phyloP scores from a whole-genome alignment of 2,329 filamentous ascomycete species.

The Catunica adiposa region DNA sequence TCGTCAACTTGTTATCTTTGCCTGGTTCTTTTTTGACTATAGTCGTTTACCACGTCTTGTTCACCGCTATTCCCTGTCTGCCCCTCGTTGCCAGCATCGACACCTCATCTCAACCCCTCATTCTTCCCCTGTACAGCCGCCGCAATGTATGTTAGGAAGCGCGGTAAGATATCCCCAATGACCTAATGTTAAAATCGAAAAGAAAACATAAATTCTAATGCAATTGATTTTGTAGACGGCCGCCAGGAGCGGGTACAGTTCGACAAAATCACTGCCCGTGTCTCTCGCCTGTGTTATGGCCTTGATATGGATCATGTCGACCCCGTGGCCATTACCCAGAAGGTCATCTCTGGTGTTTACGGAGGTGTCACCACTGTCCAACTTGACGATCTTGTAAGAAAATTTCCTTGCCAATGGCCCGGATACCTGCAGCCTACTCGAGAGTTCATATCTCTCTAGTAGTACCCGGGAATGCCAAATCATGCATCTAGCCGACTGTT shows the following conservation, averaged over 20 bases:
- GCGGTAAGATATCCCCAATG: conserved; percentile 30
- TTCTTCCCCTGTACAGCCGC: conserved; percentile 16
- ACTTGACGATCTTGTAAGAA: conserved; percentile 86
- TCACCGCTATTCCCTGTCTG: conserved; percentile 15
- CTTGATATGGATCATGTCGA: conserved; percentile 91
- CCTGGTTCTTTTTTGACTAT: background rate
- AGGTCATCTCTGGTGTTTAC: conserved; percentile 98
- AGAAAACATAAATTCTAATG: background rate
- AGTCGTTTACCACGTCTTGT: conserved; percentile 14
- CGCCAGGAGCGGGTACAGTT: conserved; percentile 99
- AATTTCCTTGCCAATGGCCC: background rate
- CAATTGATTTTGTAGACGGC: conserved; percentile 49
- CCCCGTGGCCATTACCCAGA: conserved; percentile 94
- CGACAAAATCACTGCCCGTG: conserved; percentile 98
- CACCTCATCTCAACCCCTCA: conserved; percentile 12
- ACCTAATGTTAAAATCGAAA: background rate
- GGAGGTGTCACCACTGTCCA: conserved; percentile 94
- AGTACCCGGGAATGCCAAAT: background rate
- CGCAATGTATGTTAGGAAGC: conserved; percentile 47
- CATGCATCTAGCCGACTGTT: too few relatives aligned
- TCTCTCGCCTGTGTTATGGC: conserved; percentile 93
- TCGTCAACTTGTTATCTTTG: conserved; percentile 1
- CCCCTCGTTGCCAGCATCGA: conserved; percentile 13
- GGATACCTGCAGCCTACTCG: background rate
- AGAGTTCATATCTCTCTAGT: too few relatives aligned